Evolutionary conservation across 495 filamentous ascomycete genomes (phyloP), one percentile per base, ranked within the genome.

Genomic region (Amniculicola lignicola): DNA sequence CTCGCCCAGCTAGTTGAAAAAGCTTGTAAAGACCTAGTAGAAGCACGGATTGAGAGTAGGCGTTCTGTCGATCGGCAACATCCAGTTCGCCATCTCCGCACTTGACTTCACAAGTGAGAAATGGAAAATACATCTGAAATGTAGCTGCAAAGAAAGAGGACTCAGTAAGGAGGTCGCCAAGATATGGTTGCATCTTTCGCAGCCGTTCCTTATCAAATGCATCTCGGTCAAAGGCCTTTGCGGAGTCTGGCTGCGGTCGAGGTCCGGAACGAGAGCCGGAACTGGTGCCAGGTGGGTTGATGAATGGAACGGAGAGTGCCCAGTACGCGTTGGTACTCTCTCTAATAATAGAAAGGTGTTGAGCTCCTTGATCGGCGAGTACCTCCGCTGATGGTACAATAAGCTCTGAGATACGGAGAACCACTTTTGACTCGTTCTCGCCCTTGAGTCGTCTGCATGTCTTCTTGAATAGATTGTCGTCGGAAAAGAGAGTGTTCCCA

Each of bases 301-400:
- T 37, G 9, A 65, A 38, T 25, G 62, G 58, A 15, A 53, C 39
- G 15, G 52, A 51, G 41, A 54, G 47, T 24, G 53, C 54, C 62
- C 58, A 62, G 43, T 58, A 57, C 41, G 49, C 58, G 45, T 65
- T 65, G 12, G 45, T 43, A 54, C 45, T 65, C 46, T 65, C 58
- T 11, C 43, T 42, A 11, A 62, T 24, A 42, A 31, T 10, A 11
- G 57, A 18, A n/a, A 65, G 53, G 18, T 55, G 38, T 22, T 27
- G 51, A 15, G 63, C 51, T n/a, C 56, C 39, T 36, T 24, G 35
- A 18, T 29, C 50, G 4, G 60, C 56, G 1, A 66, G 38, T 16
- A 35, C 25, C 25, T 66, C 22, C 1, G 61, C 63, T 1, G 61
- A 61, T 33, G 61, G 60, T 22, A 64, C 55, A 25, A 66, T 35